Evolutionary conservation across 1,284 basidiomycete genomes (phyloP).

Genomic region (Exobasidium cylindrosporum): DNA sequence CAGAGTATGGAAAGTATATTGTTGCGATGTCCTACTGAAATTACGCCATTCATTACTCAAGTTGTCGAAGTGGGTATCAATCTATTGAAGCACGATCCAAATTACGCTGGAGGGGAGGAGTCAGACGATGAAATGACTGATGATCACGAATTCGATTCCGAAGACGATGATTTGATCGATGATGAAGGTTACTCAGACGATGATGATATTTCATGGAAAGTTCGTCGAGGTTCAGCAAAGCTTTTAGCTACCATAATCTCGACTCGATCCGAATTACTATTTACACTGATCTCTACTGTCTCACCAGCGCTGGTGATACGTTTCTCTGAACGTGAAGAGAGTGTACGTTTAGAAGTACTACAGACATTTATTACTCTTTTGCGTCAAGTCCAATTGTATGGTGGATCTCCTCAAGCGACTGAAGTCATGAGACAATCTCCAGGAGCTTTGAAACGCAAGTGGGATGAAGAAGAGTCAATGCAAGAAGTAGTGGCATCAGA

Average conservation of each 20-base stretch:
- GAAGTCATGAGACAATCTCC: constrained; percentile 60
- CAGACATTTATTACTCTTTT: constrained; percentile 76
- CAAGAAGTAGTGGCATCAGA: constrained; percentile 31
- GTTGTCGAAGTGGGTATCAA: constrained; percentile 71
- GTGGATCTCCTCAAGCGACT: constrained; percentile 61
- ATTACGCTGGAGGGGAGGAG: constrained; percentile 76
- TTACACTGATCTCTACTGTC: constrained; percentile 74
- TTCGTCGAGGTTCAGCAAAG: constrained; percentile 87
- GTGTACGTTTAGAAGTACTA: constrained; percentile 90
- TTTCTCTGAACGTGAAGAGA: constrained; percentile 92
- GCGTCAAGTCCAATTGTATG: constrained; percentile 68
- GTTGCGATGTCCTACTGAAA: constrained; percentile 76
- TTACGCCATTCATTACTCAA: constrained; percentile 68
- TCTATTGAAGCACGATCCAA: constrained; percentile 93
- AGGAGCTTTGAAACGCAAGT: constrained; percentile 54
- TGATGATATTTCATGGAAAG: constrained; percentile 98
- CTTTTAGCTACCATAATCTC: constrained; percentile 77
- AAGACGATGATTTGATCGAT: constrained; percentile 62
- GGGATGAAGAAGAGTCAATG: constrained; percentile 25
- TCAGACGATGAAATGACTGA: constrained; percentile 66
- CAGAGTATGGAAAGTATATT: constrained; percentile 70
- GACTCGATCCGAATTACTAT: constrained; percentile 80
- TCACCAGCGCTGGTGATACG: constrained; percentile 83
- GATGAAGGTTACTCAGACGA: constrained; percentile 76
- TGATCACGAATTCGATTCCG: constrained; percentile 55